Percentiles rank a stretch among this genome's conserved stretches.
Conservation (phyloP, 768 basidiomycete genomes). For the Lactifluus rugatus region DNA sequence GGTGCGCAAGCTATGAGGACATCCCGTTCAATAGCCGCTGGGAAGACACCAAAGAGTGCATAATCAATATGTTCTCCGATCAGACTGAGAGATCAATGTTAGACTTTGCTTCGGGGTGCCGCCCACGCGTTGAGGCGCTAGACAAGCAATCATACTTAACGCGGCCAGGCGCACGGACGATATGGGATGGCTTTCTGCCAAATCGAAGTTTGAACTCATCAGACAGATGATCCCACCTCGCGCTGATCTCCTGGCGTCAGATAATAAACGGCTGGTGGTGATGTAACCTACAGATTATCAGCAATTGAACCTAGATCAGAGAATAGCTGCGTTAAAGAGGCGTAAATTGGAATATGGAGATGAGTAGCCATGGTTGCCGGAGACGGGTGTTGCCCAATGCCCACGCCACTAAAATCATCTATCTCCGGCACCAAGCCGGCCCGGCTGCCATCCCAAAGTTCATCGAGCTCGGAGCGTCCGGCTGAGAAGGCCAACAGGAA, state of each 20-base stretch:
- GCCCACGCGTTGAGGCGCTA: conserved; percentile 18
- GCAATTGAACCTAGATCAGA: conserved; percentile 43
- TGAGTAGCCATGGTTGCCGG: conserved; percentile 38
- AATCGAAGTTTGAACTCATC: conserved; percentile 55
- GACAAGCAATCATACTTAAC: conserved; percentile 47
- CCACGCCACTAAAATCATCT: too few relatives aligned
- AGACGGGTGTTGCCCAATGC: too few relatives aligned
- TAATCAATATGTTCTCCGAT: conserved; percentile 82
- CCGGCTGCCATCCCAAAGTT: too few relatives aligned
- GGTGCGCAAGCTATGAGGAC: conserved; percentile 69
- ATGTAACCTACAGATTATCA: conserved; percentile 15
- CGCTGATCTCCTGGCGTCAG: conserved; percentile 21
- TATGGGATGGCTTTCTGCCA: conserved; percentile 56
- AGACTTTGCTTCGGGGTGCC: background rate
- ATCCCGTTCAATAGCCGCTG: conserved; percentile 77
- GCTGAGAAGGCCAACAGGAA: too few relatives aligned
- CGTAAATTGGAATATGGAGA: conserved; percentile 52
- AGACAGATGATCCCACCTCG: conserved; percentile 52
- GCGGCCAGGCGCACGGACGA: conserved; percentile 70
- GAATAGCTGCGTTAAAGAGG: conserved; percentile 47
- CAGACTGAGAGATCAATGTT: conserved; percentile 15
- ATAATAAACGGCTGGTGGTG: background rate
- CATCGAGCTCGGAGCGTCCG: too few relatives aligned
- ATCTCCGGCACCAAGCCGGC: too few relatives aligned
- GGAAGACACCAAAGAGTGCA: conserved; percentile 73